Evolutionary conservation across 2,329 filamentous ascomycete genomes (phyloP).

Genomic region (Colletotrichum spaethianum): DNA sequence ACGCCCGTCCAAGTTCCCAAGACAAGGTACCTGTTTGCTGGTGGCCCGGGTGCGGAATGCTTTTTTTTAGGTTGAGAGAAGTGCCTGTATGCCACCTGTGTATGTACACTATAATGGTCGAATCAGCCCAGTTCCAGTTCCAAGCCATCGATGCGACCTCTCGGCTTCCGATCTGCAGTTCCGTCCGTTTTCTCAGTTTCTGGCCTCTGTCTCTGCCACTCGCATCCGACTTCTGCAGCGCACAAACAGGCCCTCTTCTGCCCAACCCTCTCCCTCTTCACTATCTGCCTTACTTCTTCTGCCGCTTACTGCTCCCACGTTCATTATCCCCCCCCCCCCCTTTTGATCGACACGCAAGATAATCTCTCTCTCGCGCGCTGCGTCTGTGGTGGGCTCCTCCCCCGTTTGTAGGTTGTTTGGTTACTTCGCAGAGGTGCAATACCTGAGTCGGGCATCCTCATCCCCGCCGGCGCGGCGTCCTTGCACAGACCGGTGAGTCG

Average conservation of each 20-base stretch:
- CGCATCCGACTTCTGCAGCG: conserved; percentile 16
- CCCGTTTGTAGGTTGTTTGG: not conserved
- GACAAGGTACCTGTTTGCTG: not conserved
- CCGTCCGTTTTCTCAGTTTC: conserved; percentile 20
- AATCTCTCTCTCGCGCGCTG: not conserved
- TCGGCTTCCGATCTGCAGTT: conserved; percentile 3
- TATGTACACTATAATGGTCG: no score
- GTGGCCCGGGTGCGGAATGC: not conserved
- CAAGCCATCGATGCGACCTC: not conserved
- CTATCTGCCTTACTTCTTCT: not conserved
- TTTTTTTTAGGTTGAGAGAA: not conserved
- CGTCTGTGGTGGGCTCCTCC: not conserved
- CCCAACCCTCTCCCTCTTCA: not conserved
- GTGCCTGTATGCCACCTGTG: not conserved
- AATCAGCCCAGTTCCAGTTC: not conserved
- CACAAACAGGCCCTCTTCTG: conserved; percentile 20
- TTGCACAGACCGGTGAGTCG: conserved; percentile 14
- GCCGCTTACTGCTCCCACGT: not conserved
- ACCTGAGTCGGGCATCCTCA: not conserved
- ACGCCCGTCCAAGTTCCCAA: not conserved
- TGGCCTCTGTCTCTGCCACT: not conserved
- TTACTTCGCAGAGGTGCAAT: not conserved
- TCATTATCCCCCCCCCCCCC: no score
- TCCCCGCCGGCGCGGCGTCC: not conserved
- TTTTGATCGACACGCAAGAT: not conserved